phyloP scores from a whole-genome alignment of 2,329 filamentous ascomycete species.

The Clonostachys chloroleuca region DNA sequence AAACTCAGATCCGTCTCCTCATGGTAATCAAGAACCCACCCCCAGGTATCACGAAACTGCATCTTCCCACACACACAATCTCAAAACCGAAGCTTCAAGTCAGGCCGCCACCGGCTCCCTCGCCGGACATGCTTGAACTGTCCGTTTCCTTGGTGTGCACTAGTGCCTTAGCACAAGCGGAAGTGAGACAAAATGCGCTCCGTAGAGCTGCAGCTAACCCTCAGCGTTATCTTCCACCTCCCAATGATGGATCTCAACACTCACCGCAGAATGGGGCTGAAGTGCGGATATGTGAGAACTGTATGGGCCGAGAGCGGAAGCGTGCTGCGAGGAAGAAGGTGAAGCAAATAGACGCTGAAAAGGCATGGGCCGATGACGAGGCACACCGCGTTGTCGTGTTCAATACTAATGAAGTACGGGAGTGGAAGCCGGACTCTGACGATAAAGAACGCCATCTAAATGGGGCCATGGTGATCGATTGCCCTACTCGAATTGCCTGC shows the following conservation, averaged over 20 bases:
- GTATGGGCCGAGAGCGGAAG: constrained; percentile 87
- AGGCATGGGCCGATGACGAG: constrained; percentile 79
- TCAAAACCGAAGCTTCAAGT: constrained; percentile 89
- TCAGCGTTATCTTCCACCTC: constrained; percentile 25
- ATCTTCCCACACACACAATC: constrained; percentile 85
- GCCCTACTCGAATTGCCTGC: constrained; percentile 93
- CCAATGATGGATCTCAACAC: constrained; percentile 54
- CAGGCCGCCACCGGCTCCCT: constrained; percentile 61
- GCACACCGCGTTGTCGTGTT: constrained; percentile 82
- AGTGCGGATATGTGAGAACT: constrained; percentile 87
- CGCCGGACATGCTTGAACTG: constrained; percentile 73
- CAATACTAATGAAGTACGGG: constrained; percentile 81
- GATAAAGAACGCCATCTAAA: constrained; percentile 40
- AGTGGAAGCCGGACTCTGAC: constrained; percentile 17
- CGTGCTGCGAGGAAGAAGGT: constrained; percentile 88
- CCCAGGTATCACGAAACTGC: constrained; percentile 70
- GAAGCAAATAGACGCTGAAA: constrained; percentile 89
- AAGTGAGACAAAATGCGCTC: constrained; percentile 65
- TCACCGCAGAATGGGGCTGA: constrained; percentile 87
- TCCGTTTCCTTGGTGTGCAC: constrained; percentile 84
- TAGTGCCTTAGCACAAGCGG: constrained; percentile 78
- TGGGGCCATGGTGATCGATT: constrained; percentile 71
- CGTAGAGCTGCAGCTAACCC: constrained; percentile 39
- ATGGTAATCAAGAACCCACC: constrained; percentile 76
- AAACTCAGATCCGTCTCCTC: constrained; percentile 91